Conservation (phyloP, 2,329 filamentous ascomycete species). For the Elsinoe batatas region DNA sequence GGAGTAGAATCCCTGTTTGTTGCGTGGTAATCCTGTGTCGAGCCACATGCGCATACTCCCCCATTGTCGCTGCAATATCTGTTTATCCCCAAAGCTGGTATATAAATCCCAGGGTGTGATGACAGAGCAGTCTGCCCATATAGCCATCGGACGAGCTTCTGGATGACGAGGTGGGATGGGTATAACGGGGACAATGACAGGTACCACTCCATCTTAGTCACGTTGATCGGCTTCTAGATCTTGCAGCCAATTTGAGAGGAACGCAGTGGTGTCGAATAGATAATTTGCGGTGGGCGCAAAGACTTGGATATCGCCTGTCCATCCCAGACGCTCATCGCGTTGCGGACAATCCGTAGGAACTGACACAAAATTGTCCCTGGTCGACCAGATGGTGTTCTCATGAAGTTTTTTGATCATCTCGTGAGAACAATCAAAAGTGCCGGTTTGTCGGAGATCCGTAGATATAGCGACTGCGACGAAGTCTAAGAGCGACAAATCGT, state of each 20-base stretch:
- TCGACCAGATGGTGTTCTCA: slow-evolving; percentile 45
- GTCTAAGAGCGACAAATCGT: too few species aligned
- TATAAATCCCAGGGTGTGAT: too few species aligned
- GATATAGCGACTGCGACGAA: slow-evolving; percentile 36
- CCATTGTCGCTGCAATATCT: too few species aligned
- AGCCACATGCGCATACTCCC: too few species aligned
- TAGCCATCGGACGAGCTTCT: too few species aligned
- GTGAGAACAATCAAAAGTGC: slow-evolving; percentile 45
- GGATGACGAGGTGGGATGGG: too few species aligned
- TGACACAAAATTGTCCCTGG: slow-evolving; percentile 49
- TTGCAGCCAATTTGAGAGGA: slow-evolving; percentile 41
- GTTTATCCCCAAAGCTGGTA: too few species aligned
- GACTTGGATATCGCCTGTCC: slow-evolving; percentile 43
- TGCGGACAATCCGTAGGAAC: slow-evolving; percentile 51
- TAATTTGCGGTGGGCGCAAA: slow-evolving; percentile 44
- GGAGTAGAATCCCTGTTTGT: too few species aligned
- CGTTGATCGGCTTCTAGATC: slow-evolving; percentile 34
- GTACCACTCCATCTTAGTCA: too few species aligned
- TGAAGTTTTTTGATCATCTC: slow-evolving; percentile 44
- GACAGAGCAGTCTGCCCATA: too few species aligned
- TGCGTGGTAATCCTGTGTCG: too few species aligned
- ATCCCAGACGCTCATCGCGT: slow-evolving; percentile 45
- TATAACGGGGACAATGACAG: too few species aligned
- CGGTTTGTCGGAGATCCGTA: slow-evolving; percentile 42
- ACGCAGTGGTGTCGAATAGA: slow-evolving; percentile 43